Base-by-base conservation (phyloP, 495 filamentous ascomycete species). In the Daldinia decipiens region DNA sequence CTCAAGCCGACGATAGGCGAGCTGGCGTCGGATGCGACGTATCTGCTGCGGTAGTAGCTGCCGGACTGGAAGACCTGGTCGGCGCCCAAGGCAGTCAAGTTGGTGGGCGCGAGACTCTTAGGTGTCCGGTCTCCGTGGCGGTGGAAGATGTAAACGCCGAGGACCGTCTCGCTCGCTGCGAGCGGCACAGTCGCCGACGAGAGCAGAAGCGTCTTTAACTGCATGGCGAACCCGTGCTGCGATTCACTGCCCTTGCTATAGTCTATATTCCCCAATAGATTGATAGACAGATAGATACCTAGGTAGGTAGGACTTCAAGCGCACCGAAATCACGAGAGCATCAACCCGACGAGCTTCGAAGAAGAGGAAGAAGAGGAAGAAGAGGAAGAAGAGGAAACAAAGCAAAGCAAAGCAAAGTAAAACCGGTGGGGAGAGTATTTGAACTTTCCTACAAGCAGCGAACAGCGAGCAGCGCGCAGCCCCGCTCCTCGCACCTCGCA, bases 91-190 rank as follows among this genome's bases (percentile, higher is more conserved):
- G 89, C 79, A 1, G 91, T 93, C 68, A 97, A 78, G 3, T 68
- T 83, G 0, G 85, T 80, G 1, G 82, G 83, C 32, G 79, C 70
- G 8, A 87, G 80, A 5, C 80, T 71, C 70, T 87, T 83, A n/a
- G 91, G 86, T 0, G 90, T 91, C 21, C 88, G 88, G 63, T 94
- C 92, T 51, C 93, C 93, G 68, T 93, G 85, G 12, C 90, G 85
- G 40, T 87, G 88, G 81, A 91, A 93, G 70, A 92, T 86, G 57
- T 92, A 91, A 26, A 88, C 82, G 40, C 86, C 88, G 76, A 90
- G 89, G 27, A 92, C 81, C 15, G 85, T 90, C 78, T 90, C 88
- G 12, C 80, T 82, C 11, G 82, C 74, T 4, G 80, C 76, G 12
- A 81, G 60, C 9, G 82, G 76, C 29, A 81, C 55, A 24, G 79